phyloP scores from a whole-genome alignment of 2,329 filamentous ascomycete species.

The Stromatinia cepivora region DNA sequence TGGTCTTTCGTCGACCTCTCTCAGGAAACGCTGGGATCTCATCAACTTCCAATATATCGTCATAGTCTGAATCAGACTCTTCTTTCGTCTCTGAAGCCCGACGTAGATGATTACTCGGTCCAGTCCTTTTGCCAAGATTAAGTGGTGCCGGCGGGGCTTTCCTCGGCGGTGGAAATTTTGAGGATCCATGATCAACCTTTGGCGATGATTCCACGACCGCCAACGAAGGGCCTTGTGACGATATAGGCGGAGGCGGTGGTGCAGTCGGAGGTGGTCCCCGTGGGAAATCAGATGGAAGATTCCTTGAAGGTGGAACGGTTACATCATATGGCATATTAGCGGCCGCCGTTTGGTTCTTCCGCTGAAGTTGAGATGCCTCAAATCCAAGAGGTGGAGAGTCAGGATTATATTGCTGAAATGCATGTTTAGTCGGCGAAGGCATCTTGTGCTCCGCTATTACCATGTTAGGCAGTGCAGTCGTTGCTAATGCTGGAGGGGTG shows the following conservation, averaged over 20 bases:
- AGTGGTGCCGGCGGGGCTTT: slow-evolving; percentile 86
- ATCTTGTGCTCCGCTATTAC: slow-evolving; percentile 59
- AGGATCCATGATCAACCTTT: slow-evolving; percentile 49
- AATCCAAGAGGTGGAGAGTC: slow-evolving; percentile 37
- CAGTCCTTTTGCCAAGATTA: slow-evolving; percentile 57
- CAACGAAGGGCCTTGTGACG: slow-evolving; percentile 37
- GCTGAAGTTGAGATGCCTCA: slow-evolving; percentile 45
- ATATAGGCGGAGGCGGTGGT: slow-evolving; percentile 35
- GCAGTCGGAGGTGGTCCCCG: slow-evolving; percentile 37
- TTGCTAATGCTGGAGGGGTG: slow-evolving; percentile 57
- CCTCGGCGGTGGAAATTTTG: slow-evolving; percentile 60
- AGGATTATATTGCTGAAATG: slow-evolving; percentile 54
- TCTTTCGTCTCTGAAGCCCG: slow-evolving; percentile 52
- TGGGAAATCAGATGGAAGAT: slow-evolving; percentile 48
- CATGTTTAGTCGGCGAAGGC: slow-evolving; percentile 62
- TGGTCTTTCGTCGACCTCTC: slow-evolving; percentile 77
- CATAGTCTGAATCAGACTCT: slow-evolving; percentile 78
- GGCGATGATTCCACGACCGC: slow-evolving; percentile 46
- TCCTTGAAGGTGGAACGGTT: slow-evolving; percentile 57
- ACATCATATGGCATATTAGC: slow-evolving; percentile 52
- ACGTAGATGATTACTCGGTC: slow-evolving; percentile 47
- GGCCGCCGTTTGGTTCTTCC: slow-evolving; percentile 49
- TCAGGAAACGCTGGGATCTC: slow-evolving; percentile 56
- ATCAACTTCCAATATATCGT: slow-evolving; percentile 71
- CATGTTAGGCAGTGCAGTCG: slow-evolving; percentile 43